These are phyloP conservation scores for Panaeolus cyanescens DNA, from an alignment of 768 basidiomycete species.

Conservation along the genomic window DNA sequence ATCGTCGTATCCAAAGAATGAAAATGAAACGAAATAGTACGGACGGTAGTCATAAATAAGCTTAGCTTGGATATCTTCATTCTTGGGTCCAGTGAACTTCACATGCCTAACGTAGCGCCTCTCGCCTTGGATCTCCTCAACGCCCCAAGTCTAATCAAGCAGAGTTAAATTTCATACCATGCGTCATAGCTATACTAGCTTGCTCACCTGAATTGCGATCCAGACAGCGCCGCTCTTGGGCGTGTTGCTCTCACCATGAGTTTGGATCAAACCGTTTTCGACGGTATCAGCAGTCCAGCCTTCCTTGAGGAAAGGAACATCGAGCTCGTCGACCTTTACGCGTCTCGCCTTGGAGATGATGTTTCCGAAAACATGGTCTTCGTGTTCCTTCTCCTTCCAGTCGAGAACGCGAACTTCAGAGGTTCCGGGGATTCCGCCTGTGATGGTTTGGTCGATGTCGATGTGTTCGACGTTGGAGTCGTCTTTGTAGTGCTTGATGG, in stretches of 20 bases:
- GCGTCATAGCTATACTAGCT: not conserved
- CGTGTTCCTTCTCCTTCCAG: constrained; percentile 50
- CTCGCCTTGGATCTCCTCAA: constrained; percentile 58
- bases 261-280: constrained; percentile 46
- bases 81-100: constrained; percentile 61
- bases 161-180: not conserved
- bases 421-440: constrained; percentile 60
- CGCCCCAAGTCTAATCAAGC: constrained; percentile 54
- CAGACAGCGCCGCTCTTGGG: constrained; percentile 61
- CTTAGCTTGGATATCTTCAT: constrained; percentile 54
- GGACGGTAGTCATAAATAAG: constrained; percentile 73
- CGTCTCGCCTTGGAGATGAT: constrained; percentile 56
- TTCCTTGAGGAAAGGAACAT: constrained; percentile 46
- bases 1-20: not conserved
- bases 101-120: constrained; percentile 62
- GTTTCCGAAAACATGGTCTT: constrained; percentile 64
- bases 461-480: constrained; percentile 61
- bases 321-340: constrained; percentile 46
- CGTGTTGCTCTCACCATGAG: constrained; percentile 60
- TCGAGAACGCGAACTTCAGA: constrained; percentile 55
- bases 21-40: constrained; percentile 20
- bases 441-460: constrained; percentile 64
- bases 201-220: constrained; percentile 62
- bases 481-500: constrained; percentile 65
- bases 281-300: constrained; percentile 49